phyloP scores from a whole-genome alignment of 805 yeast genomes.

The Lipomyces yamadae region DNA sequence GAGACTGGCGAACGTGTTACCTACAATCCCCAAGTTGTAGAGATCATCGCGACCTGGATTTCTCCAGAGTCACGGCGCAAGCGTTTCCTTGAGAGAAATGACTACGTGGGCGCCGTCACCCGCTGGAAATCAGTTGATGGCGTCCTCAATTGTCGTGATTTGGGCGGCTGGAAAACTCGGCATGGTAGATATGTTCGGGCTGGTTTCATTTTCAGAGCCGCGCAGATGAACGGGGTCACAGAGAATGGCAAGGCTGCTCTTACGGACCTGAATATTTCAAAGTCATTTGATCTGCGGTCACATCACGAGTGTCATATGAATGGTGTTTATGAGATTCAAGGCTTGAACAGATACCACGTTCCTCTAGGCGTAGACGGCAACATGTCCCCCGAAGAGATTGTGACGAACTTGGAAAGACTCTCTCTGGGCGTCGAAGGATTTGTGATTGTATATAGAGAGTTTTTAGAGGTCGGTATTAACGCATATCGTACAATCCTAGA shows the following conservation, averaged over 20 bases:
- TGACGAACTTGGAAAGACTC: conserved; percentile 54
- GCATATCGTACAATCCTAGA: conserved; percentile 58
- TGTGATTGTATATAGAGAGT: conserved; percentile 63
- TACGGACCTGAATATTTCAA: conserved; percentile 53
- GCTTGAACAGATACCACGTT: conserved; percentile 55
- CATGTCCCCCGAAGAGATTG: conserved; percentile 68
- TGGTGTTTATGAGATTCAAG: conserved; percentile 55
- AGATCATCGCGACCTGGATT: conserved; percentile 54
- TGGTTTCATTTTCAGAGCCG: conserved; percentile 65
- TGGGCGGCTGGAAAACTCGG: conserved; percentile 69
- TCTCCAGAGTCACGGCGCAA: conserved; percentile 53
- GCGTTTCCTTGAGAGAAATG: conserved; percentile 52
- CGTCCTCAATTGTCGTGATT: conserved; percentile 72
- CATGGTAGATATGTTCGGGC: conserved; percentile 51
- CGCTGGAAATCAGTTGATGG: conserved; percentile 72
- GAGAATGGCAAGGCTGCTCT: conserved; percentile 53
- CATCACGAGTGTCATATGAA: conserved; percentile 53
- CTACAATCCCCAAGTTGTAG: conserved; percentile 60
- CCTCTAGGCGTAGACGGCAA: conserved; percentile 63
- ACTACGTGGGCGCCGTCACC: conserved; percentile 36
- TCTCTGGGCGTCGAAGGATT: conserved; percentile 66
- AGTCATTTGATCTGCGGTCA: conserved; percentile 72
- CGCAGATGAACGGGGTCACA: conserved; percentile 61
- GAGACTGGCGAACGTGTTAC: conserved; percentile 51
- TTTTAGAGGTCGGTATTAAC: conserved; percentile 56